These are phyloP conservation scores for Gloeophyllum trabeum DNA, from an alignment of 768 basidiomycete genomes.

Conservation along the genomic window DNA sequence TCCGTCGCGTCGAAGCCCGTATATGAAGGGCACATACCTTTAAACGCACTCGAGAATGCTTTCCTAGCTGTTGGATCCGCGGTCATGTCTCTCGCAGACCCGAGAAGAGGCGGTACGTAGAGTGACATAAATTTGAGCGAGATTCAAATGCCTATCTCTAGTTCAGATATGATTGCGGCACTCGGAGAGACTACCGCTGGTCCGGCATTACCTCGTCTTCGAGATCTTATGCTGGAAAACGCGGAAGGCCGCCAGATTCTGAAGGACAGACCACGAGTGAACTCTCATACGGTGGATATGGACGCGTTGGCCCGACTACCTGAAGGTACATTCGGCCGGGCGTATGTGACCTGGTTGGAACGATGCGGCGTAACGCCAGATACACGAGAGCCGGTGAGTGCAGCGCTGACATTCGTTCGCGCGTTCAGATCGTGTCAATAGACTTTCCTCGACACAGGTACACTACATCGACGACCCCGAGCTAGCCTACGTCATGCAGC, in stretches of 20 bases:
- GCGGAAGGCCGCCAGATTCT: slow-evolving; percentile 79
- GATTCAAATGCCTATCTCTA: no score
- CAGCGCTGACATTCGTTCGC: background rate
- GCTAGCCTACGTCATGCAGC: slow-evolving; percentile 94
- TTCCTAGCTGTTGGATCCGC: slow-evolving; percentile 83
- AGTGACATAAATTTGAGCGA: background rate
- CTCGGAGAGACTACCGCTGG: slow-evolving; percentile 90
- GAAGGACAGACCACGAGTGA: slow-evolving; percentile 75
- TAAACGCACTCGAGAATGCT: slow-evolving; percentile 74
- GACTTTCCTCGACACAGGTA: slow-evolving; percentile 40
- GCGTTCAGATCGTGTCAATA: background rate
- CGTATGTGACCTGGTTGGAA: slow-evolving; percentile 86
- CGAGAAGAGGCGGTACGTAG: slow-evolving; percentile 70
- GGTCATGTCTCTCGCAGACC: slow-evolving; percentile 69
- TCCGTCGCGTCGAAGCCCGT: no score
- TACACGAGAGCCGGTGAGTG: slow-evolving; percentile 75
- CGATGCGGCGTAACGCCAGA: slow-evolving; percentile 87
- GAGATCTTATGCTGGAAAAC: slow-evolving; percentile 67
- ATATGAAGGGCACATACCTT: slow-evolving; percentile 74
- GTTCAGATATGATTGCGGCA: slow-evolving; percentile 94
- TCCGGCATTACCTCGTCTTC: slow-evolving; percentile 59
- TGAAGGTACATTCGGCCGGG: slow-evolving; percentile 74
- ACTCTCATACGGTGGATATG: slow-evolving; percentile 66
- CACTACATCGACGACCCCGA: slow-evolving; percentile 93
- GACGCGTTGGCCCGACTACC: slow-evolving; percentile 50